Evolutionary conservation across 2,329 filamentous ascomycete species (phyloP).

Genomic region (Kalaharituber pfeilii): DNA sequence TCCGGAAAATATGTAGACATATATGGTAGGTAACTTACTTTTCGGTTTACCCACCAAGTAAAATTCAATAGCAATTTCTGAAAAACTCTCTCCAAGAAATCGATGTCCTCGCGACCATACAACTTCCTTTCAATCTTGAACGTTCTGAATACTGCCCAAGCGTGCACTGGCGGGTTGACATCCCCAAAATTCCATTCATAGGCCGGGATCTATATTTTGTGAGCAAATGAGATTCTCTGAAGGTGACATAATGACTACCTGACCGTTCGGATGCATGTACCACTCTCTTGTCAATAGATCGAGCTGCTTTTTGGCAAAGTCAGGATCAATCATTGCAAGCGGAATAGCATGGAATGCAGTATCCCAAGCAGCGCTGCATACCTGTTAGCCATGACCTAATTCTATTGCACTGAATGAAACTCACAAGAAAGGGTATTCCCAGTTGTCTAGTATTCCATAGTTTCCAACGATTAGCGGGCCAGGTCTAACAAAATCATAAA

Average conservation of each 20-base stretch:
- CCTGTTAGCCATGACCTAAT: background rate
- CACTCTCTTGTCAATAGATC: conserved; percentile 92
- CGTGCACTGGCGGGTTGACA: conserved; percentile 90
- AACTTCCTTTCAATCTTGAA: conserved; percentile 98
- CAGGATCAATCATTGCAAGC: conserved; percentile 89
- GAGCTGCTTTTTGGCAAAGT: conserved; percentile 95
- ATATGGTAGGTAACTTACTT: conserved; percentile 31
- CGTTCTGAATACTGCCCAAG: conserved; percentile 84
- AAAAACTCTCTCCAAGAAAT: conserved; percentile 91
- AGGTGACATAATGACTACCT: conserved; percentile 52
- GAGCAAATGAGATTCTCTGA: background rate
- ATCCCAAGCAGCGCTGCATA: conserved; percentile 75
- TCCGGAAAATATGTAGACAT: too few relatives aligned
- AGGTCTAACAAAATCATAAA: background rate
- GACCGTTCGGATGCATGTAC: conserved; percentile 97
- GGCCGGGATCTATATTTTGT: conserved; percentile 25
- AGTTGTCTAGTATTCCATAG: conserved; percentile 95
- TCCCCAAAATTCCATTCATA: conserved; percentile 97
- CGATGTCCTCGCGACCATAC: conserved; percentile 83
- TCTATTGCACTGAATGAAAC: too few relatives aligned
- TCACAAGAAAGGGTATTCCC: conserved; percentile 73
- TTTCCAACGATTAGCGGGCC: too few relatives aligned
- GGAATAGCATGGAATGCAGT: conserved; percentile 94
- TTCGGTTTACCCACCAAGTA: conserved; percentile 95
- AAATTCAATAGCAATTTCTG: conserved; percentile 93